Evolutionary conservation across 1,284 basidiomycete species (phyloP).

Genomic region (Sporisorium scitamineum): DNA sequence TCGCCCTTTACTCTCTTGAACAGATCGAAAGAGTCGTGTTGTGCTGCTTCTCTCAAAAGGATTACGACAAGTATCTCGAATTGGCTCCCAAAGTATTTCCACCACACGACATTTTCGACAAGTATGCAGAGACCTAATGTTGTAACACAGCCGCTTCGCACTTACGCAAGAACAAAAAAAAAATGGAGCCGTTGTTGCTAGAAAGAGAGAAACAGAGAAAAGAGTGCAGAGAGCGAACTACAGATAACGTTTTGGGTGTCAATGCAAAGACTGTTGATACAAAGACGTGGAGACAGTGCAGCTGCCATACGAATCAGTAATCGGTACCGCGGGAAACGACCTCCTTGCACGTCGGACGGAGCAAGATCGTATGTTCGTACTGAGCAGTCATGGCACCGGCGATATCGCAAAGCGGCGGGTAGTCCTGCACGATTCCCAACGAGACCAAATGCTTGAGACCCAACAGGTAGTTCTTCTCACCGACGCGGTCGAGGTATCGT

Average conservation of each 20-base stretch:
- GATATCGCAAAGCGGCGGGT: constrained; percentile 89
- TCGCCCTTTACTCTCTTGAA: neutral
- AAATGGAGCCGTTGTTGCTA: neutral
- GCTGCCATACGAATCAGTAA: too few relatives aligned
- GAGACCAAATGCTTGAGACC: constrained; percentile 88
- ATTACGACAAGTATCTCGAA: constrained; percentile 42
- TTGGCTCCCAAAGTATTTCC: constrained; percentile 33
- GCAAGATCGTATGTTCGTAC: constrained; percentile 67
- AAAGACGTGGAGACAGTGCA: neutral
- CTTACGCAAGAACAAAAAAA: neutral
- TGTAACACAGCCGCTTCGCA: neutral
- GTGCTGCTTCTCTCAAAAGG: constrained; percentile 58
- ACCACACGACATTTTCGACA: constrained; percentile 27
- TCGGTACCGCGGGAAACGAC: constrained; percentile 94
- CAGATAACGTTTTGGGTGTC: neutral
- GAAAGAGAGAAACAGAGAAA: neutral
- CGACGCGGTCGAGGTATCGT: constrained; percentile 83
- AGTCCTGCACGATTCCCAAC: constrained; percentile 89
- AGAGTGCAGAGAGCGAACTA: neutral
- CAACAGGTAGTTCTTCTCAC: constrained; percentile 94
- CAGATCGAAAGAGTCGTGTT: constrained; percentile 57
- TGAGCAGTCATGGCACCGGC: constrained; percentile 66
- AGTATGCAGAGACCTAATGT: constrained; percentile 21
- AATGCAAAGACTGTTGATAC: constrained; percentile 1
- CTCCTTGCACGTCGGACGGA: constrained; percentile 73